These are phyloP conservation scores for Sonneratia caseolaris DNA, from an alignment of 345 rosid genomes.

Conservation along the genomic window DNA sequence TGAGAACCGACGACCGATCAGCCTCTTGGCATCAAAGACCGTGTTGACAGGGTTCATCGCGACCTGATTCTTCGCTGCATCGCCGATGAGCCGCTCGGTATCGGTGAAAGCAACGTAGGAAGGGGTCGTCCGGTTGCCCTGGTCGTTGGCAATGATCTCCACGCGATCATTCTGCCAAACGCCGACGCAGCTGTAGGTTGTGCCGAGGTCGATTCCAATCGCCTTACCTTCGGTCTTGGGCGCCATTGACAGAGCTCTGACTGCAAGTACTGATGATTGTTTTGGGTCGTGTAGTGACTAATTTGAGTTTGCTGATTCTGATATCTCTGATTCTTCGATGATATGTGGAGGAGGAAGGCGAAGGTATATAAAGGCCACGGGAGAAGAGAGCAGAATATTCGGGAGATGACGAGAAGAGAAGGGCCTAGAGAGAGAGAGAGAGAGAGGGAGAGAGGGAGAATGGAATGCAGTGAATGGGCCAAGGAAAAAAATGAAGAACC, in stretches of 20 bases:
- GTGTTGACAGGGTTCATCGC: constrained; percentile 32
- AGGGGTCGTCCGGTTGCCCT: constrained; percentile 30
- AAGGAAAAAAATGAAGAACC: neutral
- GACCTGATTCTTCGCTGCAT: constrained; percentile 29
- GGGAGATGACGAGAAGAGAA: neutral
- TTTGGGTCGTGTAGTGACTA: no score
- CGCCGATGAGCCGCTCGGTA: constrained; percentile 27
- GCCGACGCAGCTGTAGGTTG: constrained; percentile 31
- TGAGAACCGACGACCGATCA: constrained; percentile 22
- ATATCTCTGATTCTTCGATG: neutral
- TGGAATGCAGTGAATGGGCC: neutral
- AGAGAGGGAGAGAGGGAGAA: no score
- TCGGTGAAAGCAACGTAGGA: constrained; percentile 33
- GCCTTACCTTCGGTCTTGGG: constrained; percentile 18
- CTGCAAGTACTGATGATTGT: no score
- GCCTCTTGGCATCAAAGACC: constrained; percentile 24
- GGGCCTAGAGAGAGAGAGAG: neutral
- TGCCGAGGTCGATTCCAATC: constrained; percentile 27
- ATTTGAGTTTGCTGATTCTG: neutral
- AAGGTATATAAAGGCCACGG: neutral
- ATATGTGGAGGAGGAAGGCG: neutral
- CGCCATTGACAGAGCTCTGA: neutral
- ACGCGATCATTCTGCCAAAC: constrained; percentile 26
- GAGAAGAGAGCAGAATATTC: neutral
- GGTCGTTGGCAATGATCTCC: constrained; percentile 31